Evolutionary conservation across 257 asterid genomes (phyloP), one percentile per base, ranked within the genome.

Genomic region (Euphrasia confusa): DNA sequence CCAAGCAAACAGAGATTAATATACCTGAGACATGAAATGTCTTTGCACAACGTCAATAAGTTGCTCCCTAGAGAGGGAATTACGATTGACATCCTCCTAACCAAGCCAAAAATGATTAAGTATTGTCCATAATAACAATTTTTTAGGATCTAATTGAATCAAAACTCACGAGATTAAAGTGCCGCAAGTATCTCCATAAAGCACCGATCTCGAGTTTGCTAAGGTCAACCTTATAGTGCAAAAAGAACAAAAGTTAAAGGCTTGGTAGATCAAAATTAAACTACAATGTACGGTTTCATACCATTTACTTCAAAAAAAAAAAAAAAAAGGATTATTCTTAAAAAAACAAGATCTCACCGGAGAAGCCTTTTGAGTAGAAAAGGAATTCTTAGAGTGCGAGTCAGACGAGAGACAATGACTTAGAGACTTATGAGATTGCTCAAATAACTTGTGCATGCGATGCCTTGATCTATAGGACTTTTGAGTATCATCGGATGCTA

Each of bases 171-270:
- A 92, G 88, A 77, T 93, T 85, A 76, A 89, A 93, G 79, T 89
- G 97, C 52, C 77, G 80, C 64, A 78, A 77, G 61, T 93, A 93
- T 81, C 95, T 89, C 97, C 96, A 77, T 11, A 92, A 66, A 0
- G 99, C 96, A 28, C 82, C 79, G 88, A 79, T 84, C 81, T 86
- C 97, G 9, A 93, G 95, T 70, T 93, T 93, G 78, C 97, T 64
- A 52, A 93, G 84, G 79, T 93, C 97, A 66, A 93, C 84, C 78
- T 83, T 88, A 90, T 79, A 80, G 17, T 4, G 35, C n/a, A 49
- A 4, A 42, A 49, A 6, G 49, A 11, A n/a, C 39, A 5, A 27
- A 54, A 57, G 4, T 32, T 58, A 26, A 10, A 3, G 4, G n/a
- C 17, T 27, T 0, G 60, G 10, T 45, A 42, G n/a, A 56, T 6